phyloP scores from a whole-genome alignment of 164 flowering plant genomes.

The Stephania cephalantha region DNA sequence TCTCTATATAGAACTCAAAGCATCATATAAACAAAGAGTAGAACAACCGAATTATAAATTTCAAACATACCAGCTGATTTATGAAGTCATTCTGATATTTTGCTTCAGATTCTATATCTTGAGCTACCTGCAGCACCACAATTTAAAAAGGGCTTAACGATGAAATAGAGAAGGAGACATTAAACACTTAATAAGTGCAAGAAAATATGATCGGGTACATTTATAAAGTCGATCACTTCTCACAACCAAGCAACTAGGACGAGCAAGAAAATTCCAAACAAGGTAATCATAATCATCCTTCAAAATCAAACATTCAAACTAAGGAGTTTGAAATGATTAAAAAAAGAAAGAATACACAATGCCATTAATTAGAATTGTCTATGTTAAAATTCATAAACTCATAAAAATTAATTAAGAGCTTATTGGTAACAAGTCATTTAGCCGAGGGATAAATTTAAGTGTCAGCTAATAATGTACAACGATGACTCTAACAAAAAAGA shows the following conservation, averaged over 20 bases:
- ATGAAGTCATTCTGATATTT: slow-evolving; percentile 42
- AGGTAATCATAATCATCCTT: neutral
- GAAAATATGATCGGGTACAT: neutral
- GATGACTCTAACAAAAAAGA: too few species aligned
- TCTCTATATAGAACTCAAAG: too few species aligned
- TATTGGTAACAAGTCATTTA: too few species aligned
- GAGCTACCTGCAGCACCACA: slow-evolving; percentile 44
- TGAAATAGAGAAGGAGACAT: neutral
- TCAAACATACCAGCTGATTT: slow-evolving; percentile 34
- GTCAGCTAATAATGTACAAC: too few species aligned
- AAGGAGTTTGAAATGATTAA: too few species aligned
- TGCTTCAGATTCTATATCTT: slow-evolving; percentile 50
- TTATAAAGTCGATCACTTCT: neutral
- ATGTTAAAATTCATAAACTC: too few species aligned
- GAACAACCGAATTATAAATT: neutral
- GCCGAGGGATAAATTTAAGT: too few species aligned
- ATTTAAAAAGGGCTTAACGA: slow-evolving; percentile 6
- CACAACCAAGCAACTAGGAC: neutral
- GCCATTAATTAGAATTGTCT: too few species aligned
- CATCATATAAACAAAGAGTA: neutral
- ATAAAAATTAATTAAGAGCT: too few species aligned
- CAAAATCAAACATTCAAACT: neutral
- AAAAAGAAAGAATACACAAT: too few species aligned
- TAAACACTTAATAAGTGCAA: neutral
- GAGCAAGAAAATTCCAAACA: neutral